phyloP scores from a whole-genome alignment of 208 protist species.

The Leishmania lainsoni region DNA sequence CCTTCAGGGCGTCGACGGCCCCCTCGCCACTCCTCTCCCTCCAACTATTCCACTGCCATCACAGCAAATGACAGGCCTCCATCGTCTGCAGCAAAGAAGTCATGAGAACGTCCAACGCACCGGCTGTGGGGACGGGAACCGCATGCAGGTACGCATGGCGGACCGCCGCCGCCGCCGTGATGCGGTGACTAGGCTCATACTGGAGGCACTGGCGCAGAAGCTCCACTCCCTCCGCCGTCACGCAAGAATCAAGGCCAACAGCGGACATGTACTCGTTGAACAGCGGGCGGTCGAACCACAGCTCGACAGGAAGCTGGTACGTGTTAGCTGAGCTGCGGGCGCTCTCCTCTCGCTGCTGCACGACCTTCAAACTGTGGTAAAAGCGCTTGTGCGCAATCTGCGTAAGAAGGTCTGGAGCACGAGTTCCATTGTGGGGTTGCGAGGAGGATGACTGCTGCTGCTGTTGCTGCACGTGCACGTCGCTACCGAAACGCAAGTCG shows the following conservation, averaged over 20 bases:
- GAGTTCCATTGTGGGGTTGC: conserved; percentile 12
- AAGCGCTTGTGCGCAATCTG: conserved; percentile 31
- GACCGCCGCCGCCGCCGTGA: conserved; percentile 68
- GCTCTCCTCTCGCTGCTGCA: conserved; percentile 24
- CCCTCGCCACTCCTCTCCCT: not conserved
- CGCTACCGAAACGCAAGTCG: conserved; percentile 17
- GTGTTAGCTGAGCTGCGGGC: conserved; percentile 34
- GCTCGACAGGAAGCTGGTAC: conserved; percentile 48
- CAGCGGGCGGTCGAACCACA: conserved; percentile 53
- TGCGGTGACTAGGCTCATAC: conserved; percentile 72
- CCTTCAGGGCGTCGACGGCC: not conserved
- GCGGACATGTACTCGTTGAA: conserved; percentile 59
- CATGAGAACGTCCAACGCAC: conserved; percentile 54
- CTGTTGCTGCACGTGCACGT: conserved; percentile 21
- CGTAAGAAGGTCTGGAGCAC: conserved; percentile 23
- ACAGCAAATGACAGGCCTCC: conserved; percentile 29
- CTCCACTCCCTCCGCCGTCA: conserved; percentile 62
- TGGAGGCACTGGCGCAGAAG: conserved; percentile 63
- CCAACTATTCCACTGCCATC: not conserved
- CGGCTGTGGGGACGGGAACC: conserved; percentile 29
- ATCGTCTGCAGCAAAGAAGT: conserved; percentile 61
- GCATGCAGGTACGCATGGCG: conserved; percentile 63
- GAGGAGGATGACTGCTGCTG: conserved; percentile 12
- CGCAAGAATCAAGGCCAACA: conserved; percentile 42
- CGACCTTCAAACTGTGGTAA: conserved; percentile 24